These are phyloP conservation scores for Metschnikowia noctiluminum DNA, from an alignment of 805 yeast genomes.

Conservation along the genomic window DNA sequence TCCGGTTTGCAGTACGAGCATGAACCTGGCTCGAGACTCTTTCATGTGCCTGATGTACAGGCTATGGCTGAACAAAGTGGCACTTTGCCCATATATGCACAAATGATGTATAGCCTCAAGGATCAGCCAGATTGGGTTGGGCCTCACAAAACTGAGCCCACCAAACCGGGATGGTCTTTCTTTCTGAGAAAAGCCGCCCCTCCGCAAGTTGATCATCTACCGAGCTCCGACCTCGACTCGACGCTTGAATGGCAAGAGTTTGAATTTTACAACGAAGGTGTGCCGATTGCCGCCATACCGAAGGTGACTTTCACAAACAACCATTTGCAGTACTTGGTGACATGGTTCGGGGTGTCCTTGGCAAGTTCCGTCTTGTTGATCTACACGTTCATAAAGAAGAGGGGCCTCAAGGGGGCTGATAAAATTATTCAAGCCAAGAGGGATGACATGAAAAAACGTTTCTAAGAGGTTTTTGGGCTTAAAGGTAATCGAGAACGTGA, in stretches of 20 bases:
- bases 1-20: slow-evolving; percentile 69
- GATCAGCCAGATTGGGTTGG: slow-evolving; percentile 57
- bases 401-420: slow-evolving; percentile 35
- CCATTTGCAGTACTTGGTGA: slow-evolving; percentile 86
- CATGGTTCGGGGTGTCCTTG: slow-evolving; percentile 89
- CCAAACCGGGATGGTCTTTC: slow-evolving; percentile 14
- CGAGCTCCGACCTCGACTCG: slow-evolving; percentile 24
- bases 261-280: slow-evolving; percentile 73
- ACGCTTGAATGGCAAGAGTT: slow-evolving; percentile 41
- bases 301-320: slow-evolving; percentile 79
- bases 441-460: slow-evolving; percentile 30
- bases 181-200: slow-evolving; percentile 9
- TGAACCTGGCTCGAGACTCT: slow-evolving; percentile 62
- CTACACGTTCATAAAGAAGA: slow-evolving; percentile 30
- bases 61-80: slow-evolving; percentile 73
- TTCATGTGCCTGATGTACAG: slow-evolving; percentile 75
- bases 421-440: slow-evolving; percentile 39
- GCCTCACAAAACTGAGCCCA: slow-evolving; percentile 9
- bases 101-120: slow-evolving; percentile 62
- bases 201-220: slow-evolving; percentile 17
- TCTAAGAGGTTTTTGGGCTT: not conserved
- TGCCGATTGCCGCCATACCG: slow-evolving; percentile 85
- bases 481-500: not conserved
- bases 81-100: slow-evolving; percentile 70
- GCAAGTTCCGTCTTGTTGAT: slow-evolving; percentile 66